Percentiles rank a stretch among this genome's conserved stretches.
Evolutionary conservation across 2,329 filamentous ascomycete genomes (phyloP).

Genomic region (Fusarium sp.): DNA sequence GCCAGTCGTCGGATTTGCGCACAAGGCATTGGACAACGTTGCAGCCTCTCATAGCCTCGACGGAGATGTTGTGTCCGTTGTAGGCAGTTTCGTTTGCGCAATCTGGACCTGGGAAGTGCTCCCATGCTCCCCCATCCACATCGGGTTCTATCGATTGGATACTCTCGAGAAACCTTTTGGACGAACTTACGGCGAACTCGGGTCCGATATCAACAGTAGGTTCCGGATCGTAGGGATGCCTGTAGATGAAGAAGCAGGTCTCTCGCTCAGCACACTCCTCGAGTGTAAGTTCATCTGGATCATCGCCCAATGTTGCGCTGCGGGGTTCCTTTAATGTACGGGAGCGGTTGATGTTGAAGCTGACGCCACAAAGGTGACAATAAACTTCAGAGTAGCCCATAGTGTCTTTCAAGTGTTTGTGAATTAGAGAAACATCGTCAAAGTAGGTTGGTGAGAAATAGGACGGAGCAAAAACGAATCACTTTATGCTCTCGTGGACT

Average conservation of each 20-base stretch:
- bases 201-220: background rate
- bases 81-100: slow-evolving; percentile 38
- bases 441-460: too few species aligned
- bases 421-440: too few species aligned
- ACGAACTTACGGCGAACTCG: background rate
- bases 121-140: slow-evolving; percentile 14
- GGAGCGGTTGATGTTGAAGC: slow-evolving; percentile 48
- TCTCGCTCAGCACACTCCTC: background rate
- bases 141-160: background rate
- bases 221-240: background rate
- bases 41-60: slow-evolving; percentile 48
- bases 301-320: slow-evolving; percentile 29
- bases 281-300: background rate
- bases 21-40: slow-evolving; percentile 47
- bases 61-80: slow-evolving; percentile 42
- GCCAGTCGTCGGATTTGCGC: slow-evolving; percentile 38
- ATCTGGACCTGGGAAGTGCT: slow-evolving; percentile 45
- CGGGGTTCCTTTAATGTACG: slow-evolving; percentile 41
- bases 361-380: slow-evolving; percentile 35
- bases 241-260: slow-evolving; percentile 17
- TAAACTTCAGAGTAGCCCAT: slow-evolving; percentile 22
- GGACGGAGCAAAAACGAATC: too few species aligned
- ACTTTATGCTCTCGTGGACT: too few species aligned
- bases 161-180: too few species aligned
- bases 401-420: too few species aligned